Evolutionary conservation across 2,329 filamentous ascomycete species (phyloP).

Genomic region (Fusarium buxicola): DNA sequence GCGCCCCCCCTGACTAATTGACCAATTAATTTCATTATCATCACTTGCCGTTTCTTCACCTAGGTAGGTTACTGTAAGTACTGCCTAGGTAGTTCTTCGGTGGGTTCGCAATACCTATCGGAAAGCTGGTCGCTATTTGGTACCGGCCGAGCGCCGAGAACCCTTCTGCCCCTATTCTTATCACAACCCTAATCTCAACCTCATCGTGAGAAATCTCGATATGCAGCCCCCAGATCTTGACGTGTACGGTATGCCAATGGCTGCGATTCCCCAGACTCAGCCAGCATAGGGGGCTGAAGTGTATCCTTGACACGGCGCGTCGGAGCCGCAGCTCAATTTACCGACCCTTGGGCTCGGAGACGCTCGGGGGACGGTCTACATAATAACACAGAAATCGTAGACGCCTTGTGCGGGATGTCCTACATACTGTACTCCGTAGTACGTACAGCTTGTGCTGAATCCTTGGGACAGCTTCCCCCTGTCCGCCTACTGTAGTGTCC

Average conservation of each 20-base stretch:
- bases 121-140: not conserved
- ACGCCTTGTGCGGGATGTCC: not conserved
- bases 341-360: slow-evolving; percentile 8
- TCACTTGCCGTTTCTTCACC: slow-evolving; percentile 8
- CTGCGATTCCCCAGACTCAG: slow-evolving; percentile 25
- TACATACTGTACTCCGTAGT: too few relatives aligned
- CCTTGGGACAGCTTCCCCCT: slow-evolving; percentile 10
- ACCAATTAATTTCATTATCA: slow-evolving; percentile 6
- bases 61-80: slow-evolving; percentile 2
- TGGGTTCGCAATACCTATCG: not conserved
- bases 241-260: slow-evolving; percentile 8
- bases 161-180: not conserved
- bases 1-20: slow-evolving; percentile 12
- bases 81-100: not conserved
- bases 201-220: slow-evolving; percentile 15
- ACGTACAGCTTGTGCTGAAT: slow-evolving; percentile 5
- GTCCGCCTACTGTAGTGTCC: slow-evolving; percentile 31
- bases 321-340: slow-evolving; percentile 32
- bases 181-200: not conserved
- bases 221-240: slow-evolving; percentile 30
- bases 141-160: slow-evolving; percentile 1
- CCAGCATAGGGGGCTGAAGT: slow-evolving; percentile 8
- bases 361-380: not conserved
- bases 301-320: slow-evolving; percentile 21
- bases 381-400: not conserved